Base-by-base conservation (phyloP, 148 eudicot genomes). In the Beta vulgaris region DNA sequence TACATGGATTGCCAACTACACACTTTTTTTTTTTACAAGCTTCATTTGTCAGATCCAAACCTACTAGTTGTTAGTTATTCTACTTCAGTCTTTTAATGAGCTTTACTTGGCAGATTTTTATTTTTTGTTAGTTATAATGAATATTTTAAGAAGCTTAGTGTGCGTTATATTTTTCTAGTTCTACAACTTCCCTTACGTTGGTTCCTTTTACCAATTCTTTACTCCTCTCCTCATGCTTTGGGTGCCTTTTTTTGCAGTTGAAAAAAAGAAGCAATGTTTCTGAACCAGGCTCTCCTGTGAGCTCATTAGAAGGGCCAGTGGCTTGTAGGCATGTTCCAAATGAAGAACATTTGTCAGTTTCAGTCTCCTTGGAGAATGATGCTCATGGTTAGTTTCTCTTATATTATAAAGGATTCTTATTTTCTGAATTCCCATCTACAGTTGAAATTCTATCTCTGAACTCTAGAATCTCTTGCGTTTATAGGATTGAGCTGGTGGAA, bases 301-400 rank as follows among this genome's bases (percentile, higher is more conserved):
- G 84, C 63, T 68, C 62, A 36, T 34, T 81, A 40, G 84, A 81
- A 68, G 80, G 80, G 36, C 78, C 74, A 63, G 87, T 82, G 72
- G 79, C 76, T 51, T 77, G 77, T 79, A 83, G 82, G 54, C 82
- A 54, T 10, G 82, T 82, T 81, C 89, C 88, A 29, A 82, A 78
- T 77, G 82, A 84, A 39, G 87, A 84, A 58, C 63, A 32, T 67
- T 78, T 53, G 57, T 71, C 68, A 23, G 34, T 71, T 70, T 75
- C 82, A 48, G 84, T 81, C 44, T 55, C 57, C 51, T 75, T 53
- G 44, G 73, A 64, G 57, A 73, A 81, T 75, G 78, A 80, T 71
- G 61, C 72, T 34, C 78, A 71, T 55, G 91, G 91, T 87, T 61
- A 73, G 88, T 86, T 55, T n/a, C n/a, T n/a, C n/a, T n/a, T n/a